Percentiles rank a stretch among this genome's conserved stretches.
phyloP scores from a whole-genome alignment of 2,329 filamentous ascomycete species.

The Penicillium olsonii region DNA sequence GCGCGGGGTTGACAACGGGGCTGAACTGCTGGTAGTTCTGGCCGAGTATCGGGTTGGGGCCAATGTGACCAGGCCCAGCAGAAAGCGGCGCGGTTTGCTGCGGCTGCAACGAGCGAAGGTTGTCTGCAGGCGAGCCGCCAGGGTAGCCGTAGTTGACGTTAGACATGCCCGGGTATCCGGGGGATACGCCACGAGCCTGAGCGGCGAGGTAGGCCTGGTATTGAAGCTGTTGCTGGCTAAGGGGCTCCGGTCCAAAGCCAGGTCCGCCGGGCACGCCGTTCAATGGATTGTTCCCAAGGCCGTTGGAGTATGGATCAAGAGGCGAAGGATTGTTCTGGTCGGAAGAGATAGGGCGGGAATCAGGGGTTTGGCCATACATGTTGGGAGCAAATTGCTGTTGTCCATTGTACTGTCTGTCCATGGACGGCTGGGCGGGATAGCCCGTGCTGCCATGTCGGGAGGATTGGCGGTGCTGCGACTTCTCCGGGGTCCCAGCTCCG shows the following conservation, averaged over 20 bases:
- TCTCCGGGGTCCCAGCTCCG: slow-evolving; percentile 35
- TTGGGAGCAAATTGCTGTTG: slow-evolving; percentile 37
- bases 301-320: slow-evolving; percentile 43
- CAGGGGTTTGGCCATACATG: slow-evolving; percentile 38
- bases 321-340: slow-evolving; percentile 35
- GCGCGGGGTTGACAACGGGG: slow-evolving; percentile 44
- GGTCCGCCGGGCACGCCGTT: slow-evolving; percentile 31
- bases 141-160: slow-evolving; percentile 47
- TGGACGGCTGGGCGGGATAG: slow-evolving; percentile 37
- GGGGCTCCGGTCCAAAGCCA: slow-evolving; percentile 39
- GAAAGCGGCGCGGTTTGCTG: slow-evolving; percentile 39
- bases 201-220: slow-evolving; percentile 59
- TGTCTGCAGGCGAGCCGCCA: slow-evolving; percentile 43
- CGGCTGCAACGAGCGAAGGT: slow-evolving; percentile 42
- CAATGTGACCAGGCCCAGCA: slow-evolving; percentile 39
- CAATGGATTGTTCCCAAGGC: slow-evolving; percentile 26
- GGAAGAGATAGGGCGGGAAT: slow-evolving; percentile 41
- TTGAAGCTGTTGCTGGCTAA: slow-evolving; percentile 56
- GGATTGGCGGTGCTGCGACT: slow-evolving; percentile 45
- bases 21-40: slow-evolving; percentile 51
- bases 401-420: slow-evolving; percentile 46
- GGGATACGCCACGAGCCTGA: slow-evolving; percentile 45
- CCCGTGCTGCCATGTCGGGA: slow-evolving; percentile 43
- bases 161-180: slow-evolving; percentile 49
- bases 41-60: slow-evolving; percentile 48